Percentiles rank a stretch among this genome's conserved stretches.
phyloP scores from a whole-genome alignment of 1,284 basidiomycete species.

The Ceratobasidium papillatum region DNA sequence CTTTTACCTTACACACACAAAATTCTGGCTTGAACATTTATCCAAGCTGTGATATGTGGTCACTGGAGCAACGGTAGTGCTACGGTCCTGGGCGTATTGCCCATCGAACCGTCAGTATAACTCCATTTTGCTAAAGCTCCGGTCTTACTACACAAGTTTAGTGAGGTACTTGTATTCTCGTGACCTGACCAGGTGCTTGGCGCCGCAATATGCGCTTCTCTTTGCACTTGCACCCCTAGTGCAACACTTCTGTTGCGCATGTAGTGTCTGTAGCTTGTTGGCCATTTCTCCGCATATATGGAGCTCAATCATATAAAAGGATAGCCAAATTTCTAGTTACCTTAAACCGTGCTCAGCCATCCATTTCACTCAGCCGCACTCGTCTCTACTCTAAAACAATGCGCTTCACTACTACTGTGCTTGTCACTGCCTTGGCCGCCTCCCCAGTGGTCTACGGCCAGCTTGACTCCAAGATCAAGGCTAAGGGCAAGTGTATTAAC shows the following conservation, averaged over 20 bases:
- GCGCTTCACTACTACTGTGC: constrained; percentile 7
- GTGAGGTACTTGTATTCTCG: neutral
- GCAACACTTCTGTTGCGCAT: neutral
- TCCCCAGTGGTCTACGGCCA: constrained; percentile 12
- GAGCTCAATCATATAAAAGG: constrained; percentile 4
- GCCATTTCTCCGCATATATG: neutral
- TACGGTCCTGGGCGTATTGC: no score
- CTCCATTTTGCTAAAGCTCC: neutral
- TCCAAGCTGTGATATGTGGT: no score
- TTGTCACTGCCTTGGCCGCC: constrained; percentile 14
- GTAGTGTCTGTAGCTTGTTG: neutral
- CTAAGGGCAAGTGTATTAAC: constrained; percentile 15
- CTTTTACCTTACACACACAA: no score
- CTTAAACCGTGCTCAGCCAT: neutral
- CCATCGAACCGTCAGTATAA: neutral
- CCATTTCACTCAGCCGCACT: neutral
- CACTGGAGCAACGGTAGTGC: no score
- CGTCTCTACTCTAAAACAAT: neutral
- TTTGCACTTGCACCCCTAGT: neutral
- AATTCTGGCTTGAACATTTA: no score
- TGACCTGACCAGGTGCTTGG: neutral
- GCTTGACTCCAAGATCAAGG: constrained; percentile 38
- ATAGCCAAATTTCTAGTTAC: neutral
- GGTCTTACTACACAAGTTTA: neutral
- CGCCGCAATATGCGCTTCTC: neutral